Evolutionary conservation across 352 stramenopile species (phyloP), one percentile per base, ranked within the genome.

Genomic region (Phytophthora boehmeriae): DNA sequence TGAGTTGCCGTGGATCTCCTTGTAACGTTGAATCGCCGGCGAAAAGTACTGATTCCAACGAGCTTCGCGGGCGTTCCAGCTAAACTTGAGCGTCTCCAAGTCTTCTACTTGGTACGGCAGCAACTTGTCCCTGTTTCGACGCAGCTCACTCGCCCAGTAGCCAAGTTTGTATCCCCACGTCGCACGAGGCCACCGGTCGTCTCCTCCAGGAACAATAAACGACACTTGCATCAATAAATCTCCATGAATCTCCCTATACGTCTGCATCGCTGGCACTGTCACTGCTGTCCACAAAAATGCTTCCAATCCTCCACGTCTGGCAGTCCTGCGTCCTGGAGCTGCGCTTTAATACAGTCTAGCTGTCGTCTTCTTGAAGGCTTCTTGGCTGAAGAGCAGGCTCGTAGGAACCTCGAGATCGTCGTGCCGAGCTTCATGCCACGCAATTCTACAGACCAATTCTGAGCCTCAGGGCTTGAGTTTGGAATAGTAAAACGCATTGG

Each of bases 101-200:
- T 80, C 72, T 14, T 68, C 28, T 1, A 78, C 56, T 59, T 80
- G 72, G n/a, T 80, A 78, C 34, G 28, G 14, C 25, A 53, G 46
- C 19, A 80, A 39, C 5, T 62, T 74, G 19, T 58, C 39, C 39
- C 64, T 64, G 43, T 48, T 53, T 8, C 72, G 72, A 9, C 72
- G 72, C 27, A 80, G 52, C 32, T 80, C 72, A 13, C 59, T 67
- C 28, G 63, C 60, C 72, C 72, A 80, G 52, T 76, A 80, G 19
- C 73, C 73, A 19, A 81, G 44, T 27, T 74, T 76, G 62, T 79
- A 81, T 0, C 69, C 73, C 70, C 70, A 78, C 4, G 73, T 77
- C 23, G 70, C 53, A 9, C 52, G 47, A 2, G 73, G 60, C 72
- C 73, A 81, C 9, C 17, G 25, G 3, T 36, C 36, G 22, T 76